Percentiles rank a stretch among this genome's conserved stretches.
Evolutionary conservation across 78 protist species (phyloP).

Genomic region (slime mould (Dictyostelium discoideum)): dicty_2.7 NC_007091.3:857001-857500

Average conservation of each 20-base stretch:
- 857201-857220: constrained; percentile 65
- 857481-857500: constrained; percentile 76
- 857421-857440: constrained; percentile 32
- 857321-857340: constrained; percentile 30
- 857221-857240: neutral
- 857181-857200: constrained; percentile 51
- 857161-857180: constrained; percentile 43
- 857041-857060: too few species aligned
- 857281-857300: constrained; percentile 65
- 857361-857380: constrained; percentile 8
- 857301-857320: constrained; percentile 65
- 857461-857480: constrained; percentile 47
- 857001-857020: neutral
- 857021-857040: neutral
- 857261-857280: neutral
- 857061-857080: too few species aligned
- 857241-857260: neutral
- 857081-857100: too few species aligned
- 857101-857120: neutral
- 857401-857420: constrained; percentile 51
- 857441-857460: neutral
- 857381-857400: constrained; percentile 65
- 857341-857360: constrained; percentile 19
- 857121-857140: neutral
- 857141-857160: constrained; percentile 33